Base-by-base conservation (phyloP, 805 yeast genomes). In the Lachancea sp. region DNA sequence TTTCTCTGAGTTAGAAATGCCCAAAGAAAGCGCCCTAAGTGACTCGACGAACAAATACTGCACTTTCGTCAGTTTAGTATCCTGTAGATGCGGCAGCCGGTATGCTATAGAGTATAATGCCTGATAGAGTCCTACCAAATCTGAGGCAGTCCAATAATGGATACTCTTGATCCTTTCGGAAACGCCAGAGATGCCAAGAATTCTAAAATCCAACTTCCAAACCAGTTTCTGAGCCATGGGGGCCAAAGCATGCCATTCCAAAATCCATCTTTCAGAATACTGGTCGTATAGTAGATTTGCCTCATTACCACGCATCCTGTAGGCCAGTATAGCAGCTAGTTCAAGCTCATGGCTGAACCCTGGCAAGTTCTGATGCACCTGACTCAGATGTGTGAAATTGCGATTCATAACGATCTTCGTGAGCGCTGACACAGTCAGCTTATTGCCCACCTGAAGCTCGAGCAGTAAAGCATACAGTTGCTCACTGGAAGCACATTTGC, bases 121-220 rank as follows among this genome's bases (percentile, higher is more conserved):
- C 38, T 60, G 64, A 40, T 52, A 57, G 17, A 60, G 38, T 2
- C 53, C 46, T 3, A 57, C 41, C 3, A 45, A 28, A 22, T 56
- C 50, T 8, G 37, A 15, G n/a, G 32, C 20, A 19, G 29, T 32
- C 42, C 31, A 38, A 22, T 21, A 32, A 3, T 21, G 9, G 13
- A 38, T 38, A 9, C 25, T 15, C 12, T 13, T 17, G 12, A 32
- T 13, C 19, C 32, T 16, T 6, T 18, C 29, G 23, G 17, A 12
- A 19, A 38, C 42, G 3, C 20, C 36, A 7, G 37, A 13, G 2
- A 33, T n/a, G 21, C 42, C 42, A 2, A 9, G 12, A 9, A 16
- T 15, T 9, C 42, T 28, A 23, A 34, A 18, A 21, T 33, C 38
- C 23, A 38, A 28, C 15, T 34, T 40, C 42, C 42, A 40, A 6